These are phyloP conservation scores for Saccharum hybrid DNA, from an alignment of 202 grass and related monocot genomes.

Conservation along the genomic window DNA sequence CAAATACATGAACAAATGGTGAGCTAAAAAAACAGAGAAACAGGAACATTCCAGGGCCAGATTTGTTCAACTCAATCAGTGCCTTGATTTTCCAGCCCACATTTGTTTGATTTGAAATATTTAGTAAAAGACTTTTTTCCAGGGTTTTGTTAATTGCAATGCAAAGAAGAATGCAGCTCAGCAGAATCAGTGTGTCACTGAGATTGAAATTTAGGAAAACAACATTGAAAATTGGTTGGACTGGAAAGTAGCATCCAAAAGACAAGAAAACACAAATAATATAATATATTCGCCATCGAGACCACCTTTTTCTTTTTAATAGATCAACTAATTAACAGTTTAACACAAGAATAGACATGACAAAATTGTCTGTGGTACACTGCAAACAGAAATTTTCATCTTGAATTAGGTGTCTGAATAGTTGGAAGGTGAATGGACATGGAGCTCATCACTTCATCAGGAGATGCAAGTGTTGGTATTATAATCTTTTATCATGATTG, in stretches of 20 bases:
- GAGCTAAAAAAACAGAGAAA: not conserved
- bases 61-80: slow-evolving; percentile 1
- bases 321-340: not conserved
- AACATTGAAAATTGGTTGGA: slow-evolving; percentile 2
- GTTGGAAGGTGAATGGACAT: not conserved
- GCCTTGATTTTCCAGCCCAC: not conserved
- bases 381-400: not conserved
- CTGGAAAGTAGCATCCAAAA: slow-evolving; percentile 1
- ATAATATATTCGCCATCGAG: not conserved
- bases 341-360: not conserved
- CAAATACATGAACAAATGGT: slow-evolving; percentile 24
- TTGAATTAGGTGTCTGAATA: not conserved
- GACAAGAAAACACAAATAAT: not conserved
- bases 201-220: not conserved
- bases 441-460: not conserved
- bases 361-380: not conserved
- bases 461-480: not conserved
- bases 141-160: not conserved
- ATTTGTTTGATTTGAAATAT: not conserved
- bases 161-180: slow-evolving; percentile 3
- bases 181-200: not conserved
- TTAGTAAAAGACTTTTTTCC: not conserved
- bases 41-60: not conserved
- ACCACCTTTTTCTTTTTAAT: not conserved
- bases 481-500: not conserved